These are phyloP conservation scores for Rhododendron molle DNA, from an alignment of 148 eudicot genomes.

Conservation along the genomic window DNA sequence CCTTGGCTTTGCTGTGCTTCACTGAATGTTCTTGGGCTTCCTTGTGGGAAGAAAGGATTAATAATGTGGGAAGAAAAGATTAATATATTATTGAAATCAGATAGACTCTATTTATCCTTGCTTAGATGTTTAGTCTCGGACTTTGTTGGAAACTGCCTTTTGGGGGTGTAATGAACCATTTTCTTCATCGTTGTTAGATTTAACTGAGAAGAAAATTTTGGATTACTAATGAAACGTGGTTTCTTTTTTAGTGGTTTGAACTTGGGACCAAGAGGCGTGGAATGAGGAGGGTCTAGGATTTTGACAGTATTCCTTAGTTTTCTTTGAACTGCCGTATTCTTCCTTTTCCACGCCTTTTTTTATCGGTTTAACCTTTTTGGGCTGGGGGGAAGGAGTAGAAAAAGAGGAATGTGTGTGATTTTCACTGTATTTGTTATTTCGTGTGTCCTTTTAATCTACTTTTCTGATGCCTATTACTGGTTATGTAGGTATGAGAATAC, in stretches of 20 bases:
- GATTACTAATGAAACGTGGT: background rate
- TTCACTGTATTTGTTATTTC: background rate
- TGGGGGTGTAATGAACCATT: background rate
- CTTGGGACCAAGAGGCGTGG: background rate
- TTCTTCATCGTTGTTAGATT: background rate
- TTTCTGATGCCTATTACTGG: constrained; percentile 15
- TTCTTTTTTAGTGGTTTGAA: background rate
- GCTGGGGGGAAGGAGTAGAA: background rate
- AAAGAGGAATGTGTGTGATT: background rate
- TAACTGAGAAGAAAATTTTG: background rate
- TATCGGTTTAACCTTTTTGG: background rate
- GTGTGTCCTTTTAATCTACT: background rate
- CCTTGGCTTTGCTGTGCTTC: background rate
- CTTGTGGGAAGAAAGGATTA: background rate
- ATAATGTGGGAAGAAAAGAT: background rate
- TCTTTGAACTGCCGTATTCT: background rate
- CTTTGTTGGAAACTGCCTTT: background rate
- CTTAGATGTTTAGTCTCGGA: background rate
- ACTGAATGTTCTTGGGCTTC: background rate
- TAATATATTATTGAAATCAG: background rate
- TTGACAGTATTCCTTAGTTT: too few relatives aligned
- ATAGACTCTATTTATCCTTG: background rate
- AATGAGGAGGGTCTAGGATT: background rate
- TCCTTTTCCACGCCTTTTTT: background rate
- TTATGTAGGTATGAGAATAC: constrained; percentile 62